phyloP scores from a whole-genome alignment of 345 rosid genomes.

The Acer campestre region DNA sequence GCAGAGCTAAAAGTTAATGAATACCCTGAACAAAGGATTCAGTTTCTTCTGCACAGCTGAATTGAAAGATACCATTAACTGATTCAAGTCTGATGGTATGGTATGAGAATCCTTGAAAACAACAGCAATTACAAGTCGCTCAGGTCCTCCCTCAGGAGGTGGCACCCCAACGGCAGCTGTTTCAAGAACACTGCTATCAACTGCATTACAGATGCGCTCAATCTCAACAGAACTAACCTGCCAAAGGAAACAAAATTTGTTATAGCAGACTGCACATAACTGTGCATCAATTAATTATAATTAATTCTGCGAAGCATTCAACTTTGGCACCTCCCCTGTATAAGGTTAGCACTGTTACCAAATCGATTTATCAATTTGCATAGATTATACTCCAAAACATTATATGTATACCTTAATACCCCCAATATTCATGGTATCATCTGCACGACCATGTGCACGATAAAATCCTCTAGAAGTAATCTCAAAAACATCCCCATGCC shows the following conservation, averaged over 20 bases:
- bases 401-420: slow-evolving; percentile 78
- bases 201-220: slow-evolving; percentile 82
- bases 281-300: neutral
- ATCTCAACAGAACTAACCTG: slow-evolving; percentile 95
- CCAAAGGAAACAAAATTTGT: slow-evolving; percentile 8
- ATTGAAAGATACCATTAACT: slow-evolving; percentile 66
- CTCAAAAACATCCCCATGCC: slow-evolving; percentile 97
- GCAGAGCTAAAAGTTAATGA: neutral
- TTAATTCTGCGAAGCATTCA: neutral
- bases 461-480: slow-evolving; percentile 75
- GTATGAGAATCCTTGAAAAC: slow-evolving; percentile 56
- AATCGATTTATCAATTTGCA: neutral
- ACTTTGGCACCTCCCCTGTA: neutral
- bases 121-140: slow-evolving; percentile 72
- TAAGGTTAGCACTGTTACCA: neutral
- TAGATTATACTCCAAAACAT: neutral
- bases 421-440: slow-evolving; percentile 98
- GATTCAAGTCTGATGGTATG: slow-evolving; percentile 41
- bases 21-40: slow-evolving; percentile 89
- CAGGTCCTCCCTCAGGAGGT: slow-evolving; percentile 88
- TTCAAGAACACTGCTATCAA: slow-evolving; percentile 64
- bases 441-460: slow-evolving; percentile 95
- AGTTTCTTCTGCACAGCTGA: slow-evolving; percentile 84
- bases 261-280: neutral
- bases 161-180: slow-evolving; percentile 98